Base-by-base conservation (phyloP, 371 early-diverging fungal species). In the Rhizopus arrhizus region DNA sequence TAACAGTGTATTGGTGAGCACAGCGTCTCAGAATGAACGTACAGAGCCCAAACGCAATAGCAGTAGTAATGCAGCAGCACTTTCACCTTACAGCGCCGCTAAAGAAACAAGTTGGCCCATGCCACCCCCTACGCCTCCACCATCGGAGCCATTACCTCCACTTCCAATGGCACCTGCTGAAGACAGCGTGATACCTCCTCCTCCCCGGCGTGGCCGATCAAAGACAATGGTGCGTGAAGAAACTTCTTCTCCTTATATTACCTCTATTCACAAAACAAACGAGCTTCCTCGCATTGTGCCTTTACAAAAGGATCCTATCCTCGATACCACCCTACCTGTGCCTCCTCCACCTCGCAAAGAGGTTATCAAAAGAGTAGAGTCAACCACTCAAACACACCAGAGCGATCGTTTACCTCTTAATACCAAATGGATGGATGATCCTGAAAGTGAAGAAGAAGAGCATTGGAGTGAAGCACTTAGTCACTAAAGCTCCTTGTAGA, bases 341-440 rank as follows among this genome's bases (percentile, higher is more conserved):
- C 49, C 34, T 32, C 49, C 34, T 32, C 16, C 43, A 32, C 33
- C 41, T 48, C 48, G 48, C 29, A 55, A 55, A 45, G 41, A 36
- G 32, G n/a, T 41, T 10, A 56, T 35, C 10, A 51, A 45, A 41
- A 49, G 10, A 42, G 40, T n/a, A 16, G 48, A 48, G 12, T 29
- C 48, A n/a, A 3, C 22, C 9, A 7, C 10, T 28, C 48, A 8
- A 48, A 29, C 29, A 48, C 38, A 31, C 12, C 56, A 16, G 3
- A 40, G n/a, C 15, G 13, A 43, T n/a, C 43, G 12, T 12, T 43
- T 31, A 5, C 48, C 48, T 48, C 8, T 15, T 3, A 48, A 57
- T 56, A 72, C 73, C 13, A 69, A 65, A 10, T 72, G 73, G 73
- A 72, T 72, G 73, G 73, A 72, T 38, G 73, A 72, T 61, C 73